phyloP scores from a whole-genome alignment of 805 yeast species.

The Yarrowia keelungensis region DNA sequence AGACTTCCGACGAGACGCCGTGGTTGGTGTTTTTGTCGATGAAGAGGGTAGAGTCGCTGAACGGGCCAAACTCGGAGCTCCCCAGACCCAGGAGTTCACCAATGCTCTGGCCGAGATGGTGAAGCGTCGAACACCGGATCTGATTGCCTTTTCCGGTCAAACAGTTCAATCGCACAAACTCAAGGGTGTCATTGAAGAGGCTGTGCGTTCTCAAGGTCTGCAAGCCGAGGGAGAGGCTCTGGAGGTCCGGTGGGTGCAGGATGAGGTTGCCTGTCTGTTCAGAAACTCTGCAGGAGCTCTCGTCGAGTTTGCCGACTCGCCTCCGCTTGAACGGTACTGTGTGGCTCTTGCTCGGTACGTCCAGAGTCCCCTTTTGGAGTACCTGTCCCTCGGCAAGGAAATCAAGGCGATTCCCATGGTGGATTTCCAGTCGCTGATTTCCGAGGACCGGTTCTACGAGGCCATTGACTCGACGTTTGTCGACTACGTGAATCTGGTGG shows the following conservation, averaged over 20 bases:
- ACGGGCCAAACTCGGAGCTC: constrained; percentile 77
- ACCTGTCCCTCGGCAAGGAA: constrained; percentile 79
- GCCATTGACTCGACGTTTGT: constrained; percentile 84
- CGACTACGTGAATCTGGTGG: constrained; percentile 88
- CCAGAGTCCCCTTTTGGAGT: constrained; percentile 93
- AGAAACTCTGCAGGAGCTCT: constrained; percentile 79
- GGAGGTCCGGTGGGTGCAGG: constrained; percentile 82
- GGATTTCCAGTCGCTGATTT: constrained; percentile 73
- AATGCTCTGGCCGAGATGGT: constrained; percentile 67
- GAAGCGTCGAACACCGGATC: constrained; percentile 78
- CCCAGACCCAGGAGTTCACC: constrained; percentile 69
- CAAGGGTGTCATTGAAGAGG: constrained; percentile 58
- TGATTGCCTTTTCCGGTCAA: constrained; percentile 87
- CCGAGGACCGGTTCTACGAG: constrained; percentile 65
- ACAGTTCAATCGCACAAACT: constrained; percentile 73
- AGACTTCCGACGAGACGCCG: constrained; percentile 78
- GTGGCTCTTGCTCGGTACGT: constrained; percentile 89
- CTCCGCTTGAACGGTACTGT: constrained; percentile 80
- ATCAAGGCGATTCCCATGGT: constrained; percentile 66
- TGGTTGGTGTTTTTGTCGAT: constrained; percentile 78
- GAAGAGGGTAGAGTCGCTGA: constrained; percentile 82
- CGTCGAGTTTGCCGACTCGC: constrained; percentile 82
- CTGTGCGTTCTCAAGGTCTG: constrained; percentile 64
- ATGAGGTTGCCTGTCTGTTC: constrained; percentile 89
- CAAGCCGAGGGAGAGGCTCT: constrained; percentile 54